Evolutionary conservation across 805 yeast species (phyloP), one percentile per base, ranked within the genome.

Genomic region (Pichia manshurica): DNA sequence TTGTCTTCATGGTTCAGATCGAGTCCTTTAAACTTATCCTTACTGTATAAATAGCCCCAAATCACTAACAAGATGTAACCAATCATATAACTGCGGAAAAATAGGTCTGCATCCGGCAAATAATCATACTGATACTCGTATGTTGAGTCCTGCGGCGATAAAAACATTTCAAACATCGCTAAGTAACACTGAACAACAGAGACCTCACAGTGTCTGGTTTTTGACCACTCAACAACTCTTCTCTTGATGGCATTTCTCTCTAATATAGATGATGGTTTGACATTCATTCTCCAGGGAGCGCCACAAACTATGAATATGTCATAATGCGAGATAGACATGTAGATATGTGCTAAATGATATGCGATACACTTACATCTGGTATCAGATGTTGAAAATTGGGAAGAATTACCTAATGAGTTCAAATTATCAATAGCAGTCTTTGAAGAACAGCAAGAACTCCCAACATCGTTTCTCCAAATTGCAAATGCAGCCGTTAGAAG

Each of bases 231-330:
- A 33, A 67, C 62, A 17, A 84, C 73, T 53, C 81, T 68, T 13
- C 65, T 65, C 35, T 71, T 68, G 12, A 77, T 79, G 3, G 71
- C 66, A 20, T 72, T 71, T 53, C 78, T 73, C 34, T 64, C 68
- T 48, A 78, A 82, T 1, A 67, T 59, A 9, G 68, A 66, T 5
- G 78, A 76, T 10, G 84, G 80, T 34, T 69, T 70, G 32, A 82
- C 87, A 56, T 78, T 84, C 82, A 84, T 81, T 56, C 89, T 75
- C 66, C 84, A 78, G 1, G 93, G 93, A 7, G 88, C 85, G 1
- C 96, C 96, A 2, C 90, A 82, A 62, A 72, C 82, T 5, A 85
- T 81, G 46, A 84, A 84, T 48, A 85, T 78, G 62, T 87, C 95
- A 62, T 84, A 82, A 53, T 85, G 87, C 47, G 85, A 81, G 25